Evolutionary conservation across 495 filamentous ascomycete species (phyloP), one percentile per base, ranked within the genome.

Genomic region (Aspergillus saccharolyticus): DNA sequence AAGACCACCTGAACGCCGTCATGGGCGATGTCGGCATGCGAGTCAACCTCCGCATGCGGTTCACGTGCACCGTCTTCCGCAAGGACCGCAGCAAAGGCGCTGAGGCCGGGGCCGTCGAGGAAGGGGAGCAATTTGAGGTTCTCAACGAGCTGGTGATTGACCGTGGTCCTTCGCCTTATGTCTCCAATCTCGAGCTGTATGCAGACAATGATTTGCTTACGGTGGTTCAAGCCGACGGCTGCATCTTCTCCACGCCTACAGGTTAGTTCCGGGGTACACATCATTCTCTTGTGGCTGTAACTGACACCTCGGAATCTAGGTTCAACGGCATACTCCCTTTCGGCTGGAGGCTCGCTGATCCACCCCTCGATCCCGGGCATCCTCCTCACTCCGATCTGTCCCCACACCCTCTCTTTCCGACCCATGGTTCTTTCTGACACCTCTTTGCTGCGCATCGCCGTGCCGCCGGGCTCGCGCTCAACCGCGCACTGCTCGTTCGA

Each of bases 381-480:
- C 68, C 89, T 97, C 15, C 84, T 98, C 48, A 97, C 95, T 2
- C 95, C 95, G 0, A 98, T 98, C 68, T 98, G 94, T 70, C 92
- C 94, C 16, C 94, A 98, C 69, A 97, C 92, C 0, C 80, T 98
- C 18, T 95, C 90, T 39, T 97, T 98, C 83, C 84, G 94, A 10
- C 94, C 94, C 28, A 96, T 98, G 89, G 88, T 98, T n/a, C 85
- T 98, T n/a, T 93, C 89, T 33, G 94, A 98, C 71, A 93, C 86
- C 39, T 86, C 96, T 72, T 83, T 92, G 21, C 82, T 98, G 45
- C 90, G 90, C 50, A 86, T 97, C 55, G 88, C 87, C 20, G 86
- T 98, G 20, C 94, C 94, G 0, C 80, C 81, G 46, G 80, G 86
- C 62, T 92, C 89, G 33, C 89, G 94, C 17, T 91, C 90, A 5